Evolutionary conservation across 805 yeast species (phyloP), one percentile per base, ranked within the genome.

Genomic region (Wickerhamomyces ciferrii): DNA sequence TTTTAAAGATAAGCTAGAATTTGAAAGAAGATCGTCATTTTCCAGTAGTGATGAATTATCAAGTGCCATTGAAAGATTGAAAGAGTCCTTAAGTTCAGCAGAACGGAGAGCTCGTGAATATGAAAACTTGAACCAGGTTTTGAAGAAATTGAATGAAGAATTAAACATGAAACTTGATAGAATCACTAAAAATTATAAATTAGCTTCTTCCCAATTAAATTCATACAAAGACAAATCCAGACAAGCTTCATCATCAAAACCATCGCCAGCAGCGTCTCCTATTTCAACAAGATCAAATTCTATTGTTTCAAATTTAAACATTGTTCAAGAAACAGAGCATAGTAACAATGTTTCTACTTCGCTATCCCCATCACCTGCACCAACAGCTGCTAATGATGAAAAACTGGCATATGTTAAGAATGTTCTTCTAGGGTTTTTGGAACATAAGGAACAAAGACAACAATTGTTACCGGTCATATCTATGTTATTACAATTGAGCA

Each of bases 361-460:
- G 7, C 4, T n/a, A 31, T 31, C 18, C 23, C 41, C 39, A 20
- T 7, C 36, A 35, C 35, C 20, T 5, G 11, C 42, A 7, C 14
- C 43, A 11, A 24, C 43, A 29, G 36, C 18, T 31, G 24, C 20
- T 14, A 66, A 62, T n/a, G 47, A 56, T 31, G 69, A 66, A 23
- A 84, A 80, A 55, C 72, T 84, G 19, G 87, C 95, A 13, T 92
- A 92, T 61, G 74, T 90, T 43, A 87, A 87, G 62, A 94, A 94
- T 60, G 97, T 92, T 2, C 65, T 92, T n/a, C 68, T 92, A 2
- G 97, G 97, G 2, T 94, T 86, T 61, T 66, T 94, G 45, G 97
- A 91, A 59, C 96, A 87, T 60, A 86, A 78, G 58, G 99, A 92
- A n/a, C 97, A 91, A 65, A 74, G 98, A 48, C 80, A 74, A 25